Evolutionary conservation across 331 rosid species (phyloP), one percentile per base, ranked within the genome.

Genomic region (Acacia concinna): DNA sequence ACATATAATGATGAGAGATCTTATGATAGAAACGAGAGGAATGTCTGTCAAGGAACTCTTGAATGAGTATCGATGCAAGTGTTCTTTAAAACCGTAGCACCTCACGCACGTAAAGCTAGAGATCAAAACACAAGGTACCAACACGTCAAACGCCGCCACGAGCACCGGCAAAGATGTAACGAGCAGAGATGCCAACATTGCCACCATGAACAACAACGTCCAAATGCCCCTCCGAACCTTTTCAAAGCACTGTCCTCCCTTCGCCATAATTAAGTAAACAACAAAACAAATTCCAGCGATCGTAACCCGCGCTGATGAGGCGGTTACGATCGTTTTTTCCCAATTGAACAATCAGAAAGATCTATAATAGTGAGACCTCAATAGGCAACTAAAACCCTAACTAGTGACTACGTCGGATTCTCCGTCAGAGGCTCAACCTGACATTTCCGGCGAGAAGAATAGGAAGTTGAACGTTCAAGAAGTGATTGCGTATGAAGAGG

Each of bases 1-100:
- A 91, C 98, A 89, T 60, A 85, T 91, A 83, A 93, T 91, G 80
- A 96, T 76, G 89, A 96, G 76, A 72, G 99, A 96, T 90, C 99
- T 83, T 85, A 93, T 75, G 82, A 96, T 81, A 1, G 97, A 96
- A 82, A 96, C 98, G 67, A 96, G 84, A 82, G 99, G 99, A 83
- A 96, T 90, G 79, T 96, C 99, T 60, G 83, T 89, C 90, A 96
- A 89, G 25, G 99, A 96, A 85, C 91, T 96, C 84, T 85, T 91
- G 93, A 96, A 96, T 81, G 93, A 84, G 81, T 96, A 96, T 70
- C 93, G 93, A 79, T 46, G 85, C 81, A 93, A 84, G 86, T 93
- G 99, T 79, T 88, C 90, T 49, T 68, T 89, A 88, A 93, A 87
- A 25, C 91, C 81, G 21, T 89, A 89, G 83, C 99, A 93, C 72